Conservation (phyloP, 352 stramenopile genomes). For the Globisporangium okanoganense region DNA sequence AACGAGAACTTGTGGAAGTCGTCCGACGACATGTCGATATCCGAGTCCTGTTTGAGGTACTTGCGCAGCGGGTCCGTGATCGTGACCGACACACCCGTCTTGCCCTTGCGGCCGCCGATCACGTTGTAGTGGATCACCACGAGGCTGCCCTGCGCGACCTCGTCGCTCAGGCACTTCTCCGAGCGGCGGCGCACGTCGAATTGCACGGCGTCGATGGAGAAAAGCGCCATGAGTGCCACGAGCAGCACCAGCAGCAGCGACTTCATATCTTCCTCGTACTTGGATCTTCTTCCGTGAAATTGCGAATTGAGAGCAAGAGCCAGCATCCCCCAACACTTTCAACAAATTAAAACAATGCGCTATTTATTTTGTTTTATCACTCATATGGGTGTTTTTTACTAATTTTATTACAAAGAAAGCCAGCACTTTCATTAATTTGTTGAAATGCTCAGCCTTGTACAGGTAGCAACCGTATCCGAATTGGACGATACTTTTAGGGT, state of each 20-base stretch:
- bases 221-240: constrained; percentile 18
- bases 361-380: not conserved
- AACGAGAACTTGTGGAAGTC: constrained; percentile 86
- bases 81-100: constrained; percentile 61
- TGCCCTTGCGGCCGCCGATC: constrained; percentile 54
- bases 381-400: too few relatives aligned
- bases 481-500: too few relatives aligned
- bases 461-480: too few relatives aligned
- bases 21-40: constrained; percentile 79
- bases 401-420: too few relatives aligned
- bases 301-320: not conserved
- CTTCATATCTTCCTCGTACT: constrained; percentile 6
- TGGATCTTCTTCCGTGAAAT: constrained; percentile 1
- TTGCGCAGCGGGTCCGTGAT: constrained; percentile 76
- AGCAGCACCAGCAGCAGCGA: constrained; percentile 28
- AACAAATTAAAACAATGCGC: not conserved
- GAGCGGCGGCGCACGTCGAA: constrained; percentile 65
- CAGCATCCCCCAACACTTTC: not conserved
- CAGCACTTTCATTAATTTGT: too few relatives aligned
- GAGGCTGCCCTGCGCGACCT: constrained; percentile 70
- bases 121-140: constrained; percentile 86
- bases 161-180: constrained; percentile 85
- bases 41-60: constrained; percentile 80
- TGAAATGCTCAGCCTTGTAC: too few relatives aligned
- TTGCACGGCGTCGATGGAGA: constrained; percentile 44